Evolutionary conservation across 306 rosid species (phyloP), one percentile per base, ranked within the genome.

Genomic region (Inga leiocalycina): DNA sequence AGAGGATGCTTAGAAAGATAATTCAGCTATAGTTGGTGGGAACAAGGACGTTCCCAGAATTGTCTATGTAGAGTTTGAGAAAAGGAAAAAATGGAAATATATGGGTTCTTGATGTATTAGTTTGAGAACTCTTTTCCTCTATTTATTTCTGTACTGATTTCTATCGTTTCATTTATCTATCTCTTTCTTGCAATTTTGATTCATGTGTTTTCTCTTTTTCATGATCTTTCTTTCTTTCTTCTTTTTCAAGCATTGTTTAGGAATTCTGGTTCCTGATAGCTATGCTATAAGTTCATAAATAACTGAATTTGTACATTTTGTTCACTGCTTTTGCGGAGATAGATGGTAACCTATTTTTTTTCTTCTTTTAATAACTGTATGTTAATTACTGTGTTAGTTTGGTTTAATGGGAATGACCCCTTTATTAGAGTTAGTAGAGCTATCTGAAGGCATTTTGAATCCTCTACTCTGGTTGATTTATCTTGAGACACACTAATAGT

Each of bases 1-100:
- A 27, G 30, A 27, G 30, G 30, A 27, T 0, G 30, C 30, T 27
- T 27, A 27, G 30, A 27, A 27, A 27, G 30, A 27, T 27, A 27
- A 1, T 27, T 27, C 30, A 27, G 30, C 30, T 27, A 93, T 97
- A 96, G 99, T 92, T 96, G 61, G 88, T 96, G 85, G 99, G 99
- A 98, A 32, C 99, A 96, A 85, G 99, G 30, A 27, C 1, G 30
- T 27, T 94, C 84, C 89, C 97, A 80, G 4, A 3, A 4, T 35
- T 35, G 39, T 35, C 39, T 0, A 0, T 27, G 39, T 35, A 35
- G 0, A 35, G 39, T 35, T 35, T 35, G 39, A 35, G 39, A 35
- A 35, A 35, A 35, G 39, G 4, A 35, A 35, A 35, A 35, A 35
- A 35, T 4, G 39, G 39, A 35, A 4, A 37, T 37, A 27, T 27